A percentile compares a stretch with the other conserved stretches of the same genome.
Conservation (phyloP, 768 basidiomycete species). For the Podaxis mareebaensis region DNA sequence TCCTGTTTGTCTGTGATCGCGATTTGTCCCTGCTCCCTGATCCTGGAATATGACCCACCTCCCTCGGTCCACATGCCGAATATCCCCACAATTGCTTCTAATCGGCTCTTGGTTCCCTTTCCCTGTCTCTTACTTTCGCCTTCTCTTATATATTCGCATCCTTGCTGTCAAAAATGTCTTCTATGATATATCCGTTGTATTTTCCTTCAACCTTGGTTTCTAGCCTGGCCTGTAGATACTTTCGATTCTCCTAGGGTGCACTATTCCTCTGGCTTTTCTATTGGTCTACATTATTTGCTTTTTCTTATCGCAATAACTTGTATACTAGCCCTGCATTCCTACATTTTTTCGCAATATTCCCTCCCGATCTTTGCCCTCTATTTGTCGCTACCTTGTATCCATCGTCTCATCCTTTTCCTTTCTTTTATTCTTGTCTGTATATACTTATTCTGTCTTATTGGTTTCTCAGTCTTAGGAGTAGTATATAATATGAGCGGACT, state of each 20-base stretch:
- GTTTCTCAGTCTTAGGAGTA: conserved; percentile 9
- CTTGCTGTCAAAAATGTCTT: conserved; percentile 13
- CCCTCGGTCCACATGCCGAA: conserved; percentile 1
- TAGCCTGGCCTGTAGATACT: conserved; percentile 10
- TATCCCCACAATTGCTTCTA: conserved; percentile 3
- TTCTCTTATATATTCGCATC: not conserved
- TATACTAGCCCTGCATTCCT: conserved; percentile 13
- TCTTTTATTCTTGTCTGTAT: conserved; percentile 5
- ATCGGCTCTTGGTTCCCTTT: conserved; percentile 1
- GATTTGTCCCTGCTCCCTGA: conserved; percentile 2
- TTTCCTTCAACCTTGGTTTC: not conserved
- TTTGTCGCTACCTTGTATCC: conserved; percentile 4
- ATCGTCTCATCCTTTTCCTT: not conserved
- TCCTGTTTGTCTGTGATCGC: conserved; percentile 7
- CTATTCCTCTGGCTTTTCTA: not conserved
- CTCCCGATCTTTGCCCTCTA: not conserved
- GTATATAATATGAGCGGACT: conserved; percentile 7
- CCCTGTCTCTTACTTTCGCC: not conserved
- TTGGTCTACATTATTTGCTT: conserved; percentile 12
- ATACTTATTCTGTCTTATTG: conserved; percentile 15
- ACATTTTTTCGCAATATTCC: conserved; percentile 3
- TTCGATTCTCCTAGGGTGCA: conserved; percentile 1
- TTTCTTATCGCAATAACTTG: conserved; percentile 15
- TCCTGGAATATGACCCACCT: conserved; percentile 8
- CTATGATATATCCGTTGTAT: conserved; percentile 15